phyloP scores from a whole-genome alignment of 2,329 filamentous ascomycete genomes.

The Stagonosporopsis tanaceti region DNA sequence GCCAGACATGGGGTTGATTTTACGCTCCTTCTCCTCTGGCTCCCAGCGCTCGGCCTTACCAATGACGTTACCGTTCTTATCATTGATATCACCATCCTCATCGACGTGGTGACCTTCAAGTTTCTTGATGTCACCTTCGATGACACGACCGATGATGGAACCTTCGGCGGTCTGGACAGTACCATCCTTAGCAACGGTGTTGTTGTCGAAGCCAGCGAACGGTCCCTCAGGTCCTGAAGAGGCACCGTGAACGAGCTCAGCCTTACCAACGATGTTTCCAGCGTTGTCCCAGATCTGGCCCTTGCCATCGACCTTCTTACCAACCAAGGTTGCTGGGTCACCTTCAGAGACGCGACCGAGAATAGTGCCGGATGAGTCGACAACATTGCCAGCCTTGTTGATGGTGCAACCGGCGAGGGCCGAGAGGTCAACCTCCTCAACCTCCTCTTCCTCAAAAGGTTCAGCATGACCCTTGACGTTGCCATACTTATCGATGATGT shows the following conservation, averaged over 20 bases:
- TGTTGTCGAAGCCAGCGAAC: slow-evolving; percentile 67
- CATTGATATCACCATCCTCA: slow-evolving; percentile 61
- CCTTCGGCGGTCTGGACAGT: slow-evolving; percentile 58
- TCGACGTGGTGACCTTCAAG: slow-evolving; percentile 60
- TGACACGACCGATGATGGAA: slow-evolving; percentile 58
- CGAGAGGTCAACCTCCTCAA: slow-evolving; percentile 62
- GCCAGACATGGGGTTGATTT: slow-evolving; percentile 67
- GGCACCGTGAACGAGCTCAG: slow-evolving; percentile 63
- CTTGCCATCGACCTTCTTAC: slow-evolving; percentile 68
- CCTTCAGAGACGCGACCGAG: slow-evolving; percentile 66
- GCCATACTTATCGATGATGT: slow-evolving; percentile 79
- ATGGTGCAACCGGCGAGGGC: slow-evolving; percentile 68
- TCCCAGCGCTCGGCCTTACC: slow-evolving; percentile 63
- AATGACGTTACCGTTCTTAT: slow-evolving; percentile 63
- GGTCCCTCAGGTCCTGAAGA: slow-evolving; percentile 62
- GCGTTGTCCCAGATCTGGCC: slow-evolving; percentile 71
- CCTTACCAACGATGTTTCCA: slow-evolving; percentile 67
- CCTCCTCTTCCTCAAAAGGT: slow-evolving; percentile 62
- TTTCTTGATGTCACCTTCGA: slow-evolving; percentile 61
- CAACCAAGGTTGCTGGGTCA: slow-evolving; percentile 63
- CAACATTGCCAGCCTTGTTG: slow-evolving; percentile 70
- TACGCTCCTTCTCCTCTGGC: slow-evolving; percentile 62
- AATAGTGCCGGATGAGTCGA: slow-evolving; percentile 66
- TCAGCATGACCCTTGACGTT: slow-evolving; percentile 68
- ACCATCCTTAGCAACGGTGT: slow-evolving; percentile 65